A percentile compares a stretch with the other conserved stretches of the same genome.
Evolutionary conservation across 108 stramenopile genomes (phyloP).

Genomic region (Ochromonas danica): DNA sequence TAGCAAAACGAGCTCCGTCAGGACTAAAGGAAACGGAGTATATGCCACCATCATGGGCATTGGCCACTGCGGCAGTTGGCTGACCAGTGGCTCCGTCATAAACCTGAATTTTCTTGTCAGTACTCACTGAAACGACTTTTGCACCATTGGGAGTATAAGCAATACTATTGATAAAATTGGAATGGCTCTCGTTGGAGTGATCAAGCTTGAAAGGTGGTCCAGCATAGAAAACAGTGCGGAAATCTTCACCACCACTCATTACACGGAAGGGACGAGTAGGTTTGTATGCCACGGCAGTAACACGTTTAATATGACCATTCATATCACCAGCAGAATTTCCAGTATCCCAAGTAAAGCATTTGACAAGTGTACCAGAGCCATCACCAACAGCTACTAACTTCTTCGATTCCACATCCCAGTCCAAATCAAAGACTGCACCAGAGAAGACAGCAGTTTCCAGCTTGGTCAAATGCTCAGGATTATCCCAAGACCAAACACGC

Average conservation of each 20-base stretch:
- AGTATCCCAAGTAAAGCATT: slow-evolving; percentile 60
- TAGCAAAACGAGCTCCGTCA: slow-evolving; percentile 69
- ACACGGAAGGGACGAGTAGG: slow-evolving; percentile 39
- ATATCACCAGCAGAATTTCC: slow-evolving; percentile 59
- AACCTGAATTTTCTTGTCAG: slow-evolving; percentile 73
- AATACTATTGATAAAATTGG: slow-evolving; percentile 71
- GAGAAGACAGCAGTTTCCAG: slow-evolving; percentile 58
- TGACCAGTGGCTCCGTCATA: slow-evolving; percentile 66
- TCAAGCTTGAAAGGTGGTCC: slow-evolving; percentile 88
- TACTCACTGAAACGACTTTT: slow-evolving; percentile 67
- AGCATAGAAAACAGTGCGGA: slow-evolving; percentile 72
- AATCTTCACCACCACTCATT: slow-evolving; percentile 74
- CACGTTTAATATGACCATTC: slow-evolving; percentile 56
- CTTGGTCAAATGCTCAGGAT: slow-evolving; percentile 82
- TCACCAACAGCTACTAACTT: slow-evolving; percentile 66
- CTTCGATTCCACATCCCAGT: slow-evolving; percentile 91
- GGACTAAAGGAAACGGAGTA: slow-evolving; percentile 77
- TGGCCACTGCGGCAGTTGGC: background rate
- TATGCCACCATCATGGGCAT: slow-evolving; percentile 69
- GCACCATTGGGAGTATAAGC: slow-evolving; percentile 76
- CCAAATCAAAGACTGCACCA: slow-evolving; percentile 76
- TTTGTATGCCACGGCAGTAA: slow-evolving; percentile 35
- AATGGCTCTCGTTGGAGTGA: slow-evolving; percentile 60
- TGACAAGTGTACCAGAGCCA: slow-evolving; percentile 45
- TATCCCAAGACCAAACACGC: slow-evolving; percentile 86